These are phyloP conservation scores for Eucalyptus caleyi DNA, from an alignment of 345 rosid species.

Conservation along the genomic window DNA sequence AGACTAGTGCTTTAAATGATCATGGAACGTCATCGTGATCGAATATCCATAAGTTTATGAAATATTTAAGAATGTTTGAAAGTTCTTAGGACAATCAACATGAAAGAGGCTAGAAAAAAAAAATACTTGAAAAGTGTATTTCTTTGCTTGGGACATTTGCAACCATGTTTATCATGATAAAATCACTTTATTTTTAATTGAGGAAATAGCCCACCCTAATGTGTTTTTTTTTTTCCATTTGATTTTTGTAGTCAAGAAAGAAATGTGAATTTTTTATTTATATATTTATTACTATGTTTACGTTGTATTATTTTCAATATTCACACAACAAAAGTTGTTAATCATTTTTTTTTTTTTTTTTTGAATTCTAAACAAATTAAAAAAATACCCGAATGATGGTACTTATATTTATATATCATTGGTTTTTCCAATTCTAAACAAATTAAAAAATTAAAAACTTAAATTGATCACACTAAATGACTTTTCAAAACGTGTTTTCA, in stretches of 20 bases:
- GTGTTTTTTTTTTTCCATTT: neutral
- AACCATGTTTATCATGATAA: neutral
- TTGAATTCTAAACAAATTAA: neutral
- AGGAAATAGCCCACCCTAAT: neutral
- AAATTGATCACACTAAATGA: neutral
- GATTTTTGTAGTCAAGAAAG: neutral
- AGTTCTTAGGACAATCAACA: neutral
- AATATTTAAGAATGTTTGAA: neutral
- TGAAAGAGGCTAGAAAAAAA: too few species aligned
- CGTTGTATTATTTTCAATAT: neutral
- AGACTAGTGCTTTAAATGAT: neutral
- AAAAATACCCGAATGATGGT: too few species aligned
- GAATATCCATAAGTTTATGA: rapidly evolving
- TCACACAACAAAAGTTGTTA: neutral
- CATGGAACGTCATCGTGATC: rapidly evolving
- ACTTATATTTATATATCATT: too few species aligned
- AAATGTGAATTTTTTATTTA: neutral
- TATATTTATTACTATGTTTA: neutral
- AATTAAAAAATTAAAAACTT: neutral
- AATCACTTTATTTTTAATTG: neutral
- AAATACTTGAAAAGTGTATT: neutral
- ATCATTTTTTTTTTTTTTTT: neutral
- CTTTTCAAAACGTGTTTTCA: too few species aligned
- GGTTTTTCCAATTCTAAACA: neutral
- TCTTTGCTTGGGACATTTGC: neutral